These are phyloP conservation scores for Colletotrichum lindemuthianum DNA, from an alignment of 2,329 filamentous ascomycete species.

Conservation along the genomic window DNA sequence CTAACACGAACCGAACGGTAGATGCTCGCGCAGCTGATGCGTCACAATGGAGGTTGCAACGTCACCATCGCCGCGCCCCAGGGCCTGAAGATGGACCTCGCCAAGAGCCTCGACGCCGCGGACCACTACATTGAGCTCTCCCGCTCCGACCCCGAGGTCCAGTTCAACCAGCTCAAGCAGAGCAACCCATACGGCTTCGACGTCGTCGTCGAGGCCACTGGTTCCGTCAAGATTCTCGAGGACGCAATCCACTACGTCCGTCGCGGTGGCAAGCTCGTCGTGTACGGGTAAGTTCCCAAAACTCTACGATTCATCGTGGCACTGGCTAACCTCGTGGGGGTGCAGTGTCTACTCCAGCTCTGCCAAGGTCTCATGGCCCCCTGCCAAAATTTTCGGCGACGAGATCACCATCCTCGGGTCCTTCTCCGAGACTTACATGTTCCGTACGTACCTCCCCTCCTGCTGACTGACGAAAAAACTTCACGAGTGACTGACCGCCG, in stretches of 20 bases:
- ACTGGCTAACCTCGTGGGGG: conserved; percentile 5
- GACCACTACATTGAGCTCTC: conserved; percentile 65
- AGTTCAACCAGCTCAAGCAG: conserved; percentile 70
- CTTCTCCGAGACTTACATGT: conserved; percentile 80
- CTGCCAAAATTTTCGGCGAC: conserved; percentile 74
- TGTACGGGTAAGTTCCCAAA: conserved; percentile 60
- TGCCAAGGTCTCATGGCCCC: conserved; percentile 73
- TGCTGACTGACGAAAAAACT: background rate
- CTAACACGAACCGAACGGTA: conserved; percentile 21
- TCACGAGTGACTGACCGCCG: conserved; percentile 8
- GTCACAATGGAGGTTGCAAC: conserved; percentile 74
- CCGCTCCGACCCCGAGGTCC: conserved; percentile 63
- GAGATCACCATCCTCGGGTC: conserved; percentile 79
- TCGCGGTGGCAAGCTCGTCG: conserved; percentile 75
- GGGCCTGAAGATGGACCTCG: conserved; percentile 77
- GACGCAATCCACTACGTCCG: conserved; percentile 77
- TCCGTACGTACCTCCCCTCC: conserved; percentile 56
- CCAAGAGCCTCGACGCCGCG: conserved; percentile 64
- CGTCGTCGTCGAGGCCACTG: conserved; percentile 73
- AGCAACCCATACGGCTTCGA: conserved; percentile 79
- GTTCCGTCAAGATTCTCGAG: conserved; percentile 74
- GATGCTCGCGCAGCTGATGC: conserved; percentile 70
- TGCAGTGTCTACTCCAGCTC: conserved; percentile 69
- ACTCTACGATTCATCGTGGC: too few species aligned
- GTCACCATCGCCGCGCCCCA: conserved; percentile 75